Conservation (phyloP, 2,329 filamentous ascomycete species). For the Aspergillus nomiae region DNA sequence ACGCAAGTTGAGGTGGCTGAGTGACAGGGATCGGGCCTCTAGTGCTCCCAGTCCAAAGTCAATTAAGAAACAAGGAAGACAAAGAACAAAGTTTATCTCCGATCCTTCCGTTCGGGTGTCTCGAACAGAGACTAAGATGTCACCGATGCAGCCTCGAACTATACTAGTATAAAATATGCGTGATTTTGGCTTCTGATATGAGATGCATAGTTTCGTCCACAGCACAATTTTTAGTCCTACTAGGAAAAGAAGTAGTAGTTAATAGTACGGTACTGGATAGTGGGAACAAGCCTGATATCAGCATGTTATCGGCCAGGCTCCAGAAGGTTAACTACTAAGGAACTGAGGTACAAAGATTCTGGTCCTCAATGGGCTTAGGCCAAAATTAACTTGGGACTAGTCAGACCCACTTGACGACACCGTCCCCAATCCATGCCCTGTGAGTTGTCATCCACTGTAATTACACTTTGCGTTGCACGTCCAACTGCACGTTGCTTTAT, state of each 20-base stretch:
- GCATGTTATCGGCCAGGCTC: background rate
- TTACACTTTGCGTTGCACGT: background rate
- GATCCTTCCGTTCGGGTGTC: background rate
- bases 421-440: background rate
- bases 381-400: background rate
- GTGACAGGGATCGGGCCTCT: constrained; percentile 1
- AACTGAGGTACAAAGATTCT: background rate
- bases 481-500: background rate
- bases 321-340: background rate
- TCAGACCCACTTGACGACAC: background rate
- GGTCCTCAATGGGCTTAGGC: background rate
- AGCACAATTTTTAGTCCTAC: background rate
- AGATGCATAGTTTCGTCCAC: background rate
- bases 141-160: background rate
- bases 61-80: background rate
- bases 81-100: background rate
- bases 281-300: background rate
- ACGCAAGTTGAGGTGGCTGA: background rate
- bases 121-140: background rate
- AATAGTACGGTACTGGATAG: background rate
- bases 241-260: background rate
- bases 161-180: too few species aligned
- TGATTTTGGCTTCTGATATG: background rate
- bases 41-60: background rate
- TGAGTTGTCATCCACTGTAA: background rate